These are phyloP conservation scores for Torulaspora pretoriensis DNA, from an alignment of 1,139 yeast species.

Conservation along the genomic window DNA sequence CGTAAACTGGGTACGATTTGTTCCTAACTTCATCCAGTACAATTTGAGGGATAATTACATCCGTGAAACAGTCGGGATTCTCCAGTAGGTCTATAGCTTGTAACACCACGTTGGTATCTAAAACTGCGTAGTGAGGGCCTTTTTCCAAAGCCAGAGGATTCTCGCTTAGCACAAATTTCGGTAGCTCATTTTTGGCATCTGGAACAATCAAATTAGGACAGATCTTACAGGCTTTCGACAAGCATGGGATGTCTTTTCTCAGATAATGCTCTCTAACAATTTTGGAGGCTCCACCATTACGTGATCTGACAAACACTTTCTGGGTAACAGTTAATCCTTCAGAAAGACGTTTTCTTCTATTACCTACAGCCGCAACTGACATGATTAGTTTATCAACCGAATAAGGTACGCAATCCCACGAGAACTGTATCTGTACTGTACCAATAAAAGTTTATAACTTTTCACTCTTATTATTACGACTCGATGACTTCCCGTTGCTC, in stretches of 20 bases:
- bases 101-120: slow-evolving; percentile 85
- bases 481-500: slow-evolving; percentile 1
- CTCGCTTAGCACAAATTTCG: slow-evolving; percentile 41
- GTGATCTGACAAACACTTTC: slow-evolving; percentile 86
- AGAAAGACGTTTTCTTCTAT: slow-evolving; percentile 31
- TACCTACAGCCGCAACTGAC: slow-evolving; percentile 18
- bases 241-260: slow-evolving; percentile 88
- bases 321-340: slow-evolving; percentile 74
- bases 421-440: no score
- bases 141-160: slow-evolving; percentile 39
- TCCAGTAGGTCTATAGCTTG: slow-evolving; percentile 90
- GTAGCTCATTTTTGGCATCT: slow-evolving; percentile 41
- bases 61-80: slow-evolving; percentile 69
- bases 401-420: no score
- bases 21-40: slow-evolving; percentile 91
- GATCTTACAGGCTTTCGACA: slow-evolving; percentile 60
- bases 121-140: slow-evolving; percentile 69
- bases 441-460: neutral
- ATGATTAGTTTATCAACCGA: slow-evolving; percentile 5
- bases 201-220: slow-evolving; percentile 46
- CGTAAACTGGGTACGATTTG: slow-evolving; percentile 81
- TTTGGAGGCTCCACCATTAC: slow-evolving; percentile 86
- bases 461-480: neutral
- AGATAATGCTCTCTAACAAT: slow-evolving; percentile 91
- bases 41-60: slow-evolving; percentile 89